Evolutionary conservation across 805 yeast genomes (phyloP).

Genomic region (Ogataea salicorniae): DNA sequence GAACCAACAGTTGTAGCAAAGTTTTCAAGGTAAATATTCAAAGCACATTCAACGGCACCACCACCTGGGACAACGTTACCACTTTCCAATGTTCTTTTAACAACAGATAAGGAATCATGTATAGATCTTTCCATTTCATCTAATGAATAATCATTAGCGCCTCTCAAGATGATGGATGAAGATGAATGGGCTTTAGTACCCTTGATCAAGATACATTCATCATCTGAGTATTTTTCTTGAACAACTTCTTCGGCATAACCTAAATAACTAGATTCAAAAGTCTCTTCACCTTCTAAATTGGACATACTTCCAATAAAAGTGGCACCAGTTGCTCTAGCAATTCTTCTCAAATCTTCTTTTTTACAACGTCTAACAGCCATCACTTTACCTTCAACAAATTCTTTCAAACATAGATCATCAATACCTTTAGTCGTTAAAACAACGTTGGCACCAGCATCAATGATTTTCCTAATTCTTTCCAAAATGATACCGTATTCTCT

Average conservation of each 20-base stretch:
- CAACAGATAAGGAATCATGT: conserved; percentile 91
- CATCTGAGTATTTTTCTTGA: conserved; percentile 90
- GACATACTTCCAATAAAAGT: conserved; percentile 81
- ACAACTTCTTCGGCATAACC: conserved; percentile 89
- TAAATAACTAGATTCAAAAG: conserved; percentile 75
- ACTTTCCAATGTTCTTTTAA: conserved; percentile 91
- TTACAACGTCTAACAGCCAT: conserved; percentile 97
- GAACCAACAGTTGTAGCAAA: conserved; percentile 98
- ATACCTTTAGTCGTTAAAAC: conserved; percentile 91
- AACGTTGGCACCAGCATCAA: conserved; percentile 88
- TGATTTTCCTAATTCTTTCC: conserved; percentile 76
- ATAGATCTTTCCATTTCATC: conserved; percentile 99
- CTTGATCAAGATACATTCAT: conserved; percentile 89
- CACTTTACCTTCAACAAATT: conserved; percentile 84
- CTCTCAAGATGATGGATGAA: conserved; percentile 87
- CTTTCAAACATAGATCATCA: conserved; percentile 87
- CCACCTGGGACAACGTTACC: conserved; percentile 98
- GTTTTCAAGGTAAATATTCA: conserved; percentile 90
- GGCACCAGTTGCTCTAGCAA: conserved; percentile 98
- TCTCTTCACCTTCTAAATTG: conserved; percentile 93
- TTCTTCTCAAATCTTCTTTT: conserved; percentile 93
- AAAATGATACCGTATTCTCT: conserved; percentile 82
- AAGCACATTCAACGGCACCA: conserved; percentile 97
- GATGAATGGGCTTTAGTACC: conserved; percentile 91
- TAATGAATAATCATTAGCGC: conserved; percentile 89